Base-by-base conservation (phyloP, 2,329 filamentous ascomycete genomes). In the Aspergillus amoenus region DNA sequence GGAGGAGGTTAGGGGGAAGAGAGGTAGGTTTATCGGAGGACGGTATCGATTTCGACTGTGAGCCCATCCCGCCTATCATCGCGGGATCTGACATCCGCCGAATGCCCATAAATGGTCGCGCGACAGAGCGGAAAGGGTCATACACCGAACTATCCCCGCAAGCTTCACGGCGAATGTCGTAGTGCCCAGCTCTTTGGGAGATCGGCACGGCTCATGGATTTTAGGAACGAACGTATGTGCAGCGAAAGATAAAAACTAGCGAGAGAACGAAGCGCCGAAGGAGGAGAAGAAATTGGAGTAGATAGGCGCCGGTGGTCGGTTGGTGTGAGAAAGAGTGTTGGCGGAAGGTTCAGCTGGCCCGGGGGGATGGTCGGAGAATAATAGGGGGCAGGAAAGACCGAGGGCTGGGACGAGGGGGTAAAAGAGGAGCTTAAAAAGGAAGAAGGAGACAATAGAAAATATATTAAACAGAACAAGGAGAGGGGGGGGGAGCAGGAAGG, bases 1-100 rank as follows among this genome's bases (percentile, higher is more conserved):
- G 84, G 8, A 86, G 78, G n/a, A 86, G 80, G 64, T 81, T 86
- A 61, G 83, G 79, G 34, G 84, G 82, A 60, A 86, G 81, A 18
- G 75, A 77, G 39, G 81, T 73, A 32, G 82, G 76, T 79, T 69
- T 72, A 58, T 77, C 80, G 57, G 80, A 79, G 18, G 81, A 80
- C 56, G 79, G 78, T 51, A 82, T 79, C 32, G 70, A 68, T 59
- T 70, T 73, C 27, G 73, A 69, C 51, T 72, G 67, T 59, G 71
- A 64, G 60, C 61, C 67, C 55, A 67, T 70, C 52, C 69, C 71
- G 62, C 66, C 65, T 59, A 65, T 61, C 56, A 67, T 68, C 53
- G 64, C 65, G 52, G 69, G 51, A 52, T 60, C 57, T 42, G 69
- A 68, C 30, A 64, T 61, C 50, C 66, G 62, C 61, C 58, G 64